Percentiles rank a stretch among this genome's conserved stretches.
phyloP scores from a whole-genome alignment of 306 rosid genomes.

The Cicer bijugum region DNA sequence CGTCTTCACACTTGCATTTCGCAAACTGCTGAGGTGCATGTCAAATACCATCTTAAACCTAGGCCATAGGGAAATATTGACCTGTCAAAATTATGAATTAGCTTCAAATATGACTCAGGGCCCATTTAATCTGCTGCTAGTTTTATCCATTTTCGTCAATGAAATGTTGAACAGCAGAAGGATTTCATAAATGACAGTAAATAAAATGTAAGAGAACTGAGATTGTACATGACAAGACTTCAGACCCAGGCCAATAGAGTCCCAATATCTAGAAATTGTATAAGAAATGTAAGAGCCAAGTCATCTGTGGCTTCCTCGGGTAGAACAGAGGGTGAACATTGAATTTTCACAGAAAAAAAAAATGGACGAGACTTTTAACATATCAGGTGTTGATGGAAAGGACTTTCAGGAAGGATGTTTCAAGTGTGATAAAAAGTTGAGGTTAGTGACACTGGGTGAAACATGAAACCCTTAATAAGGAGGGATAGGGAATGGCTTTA shows the following conservation, averaged over 20 bases:
- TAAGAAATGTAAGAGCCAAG: not conserved
- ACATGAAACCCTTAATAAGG: constrained; percentile 1
- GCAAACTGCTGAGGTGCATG: constrained; percentile 90
- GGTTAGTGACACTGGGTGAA: not conserved
- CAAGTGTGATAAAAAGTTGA: constrained; percentile 16
- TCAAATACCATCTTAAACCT: constrained; percentile 97
- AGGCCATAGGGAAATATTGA: constrained; percentile 94
- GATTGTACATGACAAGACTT: constrained; percentile 6
- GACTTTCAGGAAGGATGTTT: not conserved
- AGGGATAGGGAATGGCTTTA: not conserved
- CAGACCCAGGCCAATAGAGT: not conserved
- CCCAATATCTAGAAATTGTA: constrained; percentile 4
- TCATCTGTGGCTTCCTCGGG: not conserved
- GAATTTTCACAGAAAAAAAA: not conserved
- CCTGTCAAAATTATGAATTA: constrained; percentile 58
- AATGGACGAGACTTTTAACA: not conserved
- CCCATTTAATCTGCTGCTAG: not conserved
- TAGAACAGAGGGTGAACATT: not conserved
- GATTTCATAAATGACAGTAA: constrained; percentile 5
- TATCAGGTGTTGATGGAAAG: not conserved
- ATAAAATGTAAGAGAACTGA: constrained; percentile 28
- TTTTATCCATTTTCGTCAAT: not conserved
- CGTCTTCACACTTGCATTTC: constrained; percentile 81
- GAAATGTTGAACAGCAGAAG: not conserved
- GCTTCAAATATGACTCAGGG: constrained; percentile 32